Evolutionary conservation across 2,329 filamentous ascomycete genomes (phyloP).

Genomic region (Sporothrix curviconia): DNA sequence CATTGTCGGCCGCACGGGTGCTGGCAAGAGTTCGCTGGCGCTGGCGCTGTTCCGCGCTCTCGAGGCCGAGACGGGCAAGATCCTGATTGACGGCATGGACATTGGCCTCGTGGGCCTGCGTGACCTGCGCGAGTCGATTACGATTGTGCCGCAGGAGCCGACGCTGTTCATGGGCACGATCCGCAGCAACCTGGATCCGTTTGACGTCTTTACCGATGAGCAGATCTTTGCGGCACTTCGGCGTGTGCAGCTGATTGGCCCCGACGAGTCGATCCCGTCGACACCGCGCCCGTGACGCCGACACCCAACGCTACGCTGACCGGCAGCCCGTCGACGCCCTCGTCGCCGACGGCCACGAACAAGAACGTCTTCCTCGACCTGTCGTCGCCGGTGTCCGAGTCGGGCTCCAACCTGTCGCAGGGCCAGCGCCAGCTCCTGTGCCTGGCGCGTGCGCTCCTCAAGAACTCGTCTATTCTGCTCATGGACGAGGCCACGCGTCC

Average conservation of each 20-base stretch:
- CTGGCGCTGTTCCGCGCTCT: slow-evolving; percentile 88
- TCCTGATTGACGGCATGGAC: slow-evolving; percentile 85
- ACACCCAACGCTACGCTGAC: slow-evolving; percentile 22
- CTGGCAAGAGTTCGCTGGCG: slow-evolving; percentile 92
- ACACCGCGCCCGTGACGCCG: slow-evolving; percentile 16
- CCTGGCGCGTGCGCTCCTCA: slow-evolving; percentile 85
- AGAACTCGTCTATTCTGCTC: slow-evolving; percentile 84
- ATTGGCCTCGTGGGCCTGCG: slow-evolving; percentile 86
- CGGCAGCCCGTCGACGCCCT: slow-evolving; percentile 3
- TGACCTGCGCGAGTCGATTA: slow-evolving; percentile 87
- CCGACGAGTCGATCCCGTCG: slow-evolving; percentile 38
- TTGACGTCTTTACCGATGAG: slow-evolving; percentile 79
- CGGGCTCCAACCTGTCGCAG: slow-evolving; percentile 89
- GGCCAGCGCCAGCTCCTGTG: slow-evolving; percentile 93
- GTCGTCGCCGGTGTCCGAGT: slow-evolving; percentile 75
- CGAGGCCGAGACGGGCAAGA: slow-evolving; percentile 83
- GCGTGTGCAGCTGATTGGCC: slow-evolving; percentile 78
- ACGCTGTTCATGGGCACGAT: slow-evolving; percentile 92
- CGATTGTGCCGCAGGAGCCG: slow-evolving; percentile 95
- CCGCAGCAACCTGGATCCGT: slow-evolving; percentile 87
- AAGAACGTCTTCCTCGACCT: slow-evolving; percentile 93
- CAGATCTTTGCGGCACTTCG: slow-evolving; percentile 81
- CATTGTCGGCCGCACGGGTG: slow-evolving; percentile 90
- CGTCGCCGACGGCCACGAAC: slow-evolving; percentile 55
- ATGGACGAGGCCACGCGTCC: slow-evolving; percentile 97